A percentile compares a stretch with the other conserved stretches of the same genome.
These are phyloP conservation scores for Leccinum solheimii DNA, from an alignment of 1,284 basidiomycete genomes.

Conservation along the genomic window DNA sequence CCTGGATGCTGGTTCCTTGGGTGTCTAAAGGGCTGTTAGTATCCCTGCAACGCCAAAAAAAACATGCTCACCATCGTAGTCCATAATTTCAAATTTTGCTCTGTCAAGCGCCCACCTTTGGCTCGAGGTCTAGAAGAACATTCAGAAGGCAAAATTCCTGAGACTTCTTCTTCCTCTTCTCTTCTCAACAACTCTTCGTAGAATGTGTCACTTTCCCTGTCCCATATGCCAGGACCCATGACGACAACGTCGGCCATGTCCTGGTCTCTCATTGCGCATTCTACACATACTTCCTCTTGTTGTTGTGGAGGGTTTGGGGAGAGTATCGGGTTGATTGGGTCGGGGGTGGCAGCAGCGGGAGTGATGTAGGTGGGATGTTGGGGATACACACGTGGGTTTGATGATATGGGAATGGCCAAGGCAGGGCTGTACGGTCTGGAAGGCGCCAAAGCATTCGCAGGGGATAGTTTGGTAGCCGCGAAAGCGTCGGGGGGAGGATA, in stretches of 20 bases:
- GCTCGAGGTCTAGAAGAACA: slow-evolving; percentile 58
- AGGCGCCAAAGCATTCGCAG: slow-evolving; percentile 45
- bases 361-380: slow-evolving; percentile 77
- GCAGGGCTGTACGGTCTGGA: slow-evolving; percentile 53
- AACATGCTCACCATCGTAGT: slow-evolving; percentile 70
- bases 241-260: slow-evolving; percentile 98
- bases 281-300: slow-evolving; percentile 87
- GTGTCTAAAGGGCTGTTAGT: slow-evolving; percentile 52
- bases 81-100: slow-evolving; percentile 85
- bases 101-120: slow-evolving; percentile 70
- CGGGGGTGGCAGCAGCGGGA: slow-evolving; percentile 49
- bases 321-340: slow-evolving; percentile 60
- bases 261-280: slow-evolving; percentile 98
- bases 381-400: slow-evolving; percentile 64
- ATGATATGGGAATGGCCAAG: slow-evolving; percentile 54
- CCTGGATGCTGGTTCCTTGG: slow-evolving; percentile 74
- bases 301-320: slow-evolving; percentile 48
- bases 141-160: slow-evolving; percentile 46
- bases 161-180: slow-evolving; percentile 69
- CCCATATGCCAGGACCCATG: slow-evolving; percentile 85
- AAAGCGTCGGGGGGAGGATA: slow-evolving; percentile 42
- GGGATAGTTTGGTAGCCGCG: slow-evolving; percentile 34
- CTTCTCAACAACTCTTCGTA: slow-evolving; percentile 78
- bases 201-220: slow-evolving; percentile 81
- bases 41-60: slow-evolving; percentile 12